These are phyloP conservation scores for Incumbomyces delicatus DNA, from an alignment of 2,329 filamentous ascomycete species.

Conservation along the genomic window DNA sequence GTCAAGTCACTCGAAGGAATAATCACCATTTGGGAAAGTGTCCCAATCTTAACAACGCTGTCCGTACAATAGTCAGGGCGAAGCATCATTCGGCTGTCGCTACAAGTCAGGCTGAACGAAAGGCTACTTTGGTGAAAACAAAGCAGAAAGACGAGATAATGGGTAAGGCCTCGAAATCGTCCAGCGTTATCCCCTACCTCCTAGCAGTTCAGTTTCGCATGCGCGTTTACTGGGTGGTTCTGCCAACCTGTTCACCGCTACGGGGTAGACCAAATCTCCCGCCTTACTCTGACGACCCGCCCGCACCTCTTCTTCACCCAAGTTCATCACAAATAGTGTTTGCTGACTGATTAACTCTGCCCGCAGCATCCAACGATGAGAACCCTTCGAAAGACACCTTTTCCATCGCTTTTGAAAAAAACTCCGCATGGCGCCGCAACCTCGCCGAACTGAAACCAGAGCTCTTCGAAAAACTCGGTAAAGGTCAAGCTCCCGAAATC, in stretches of 20 bases:
- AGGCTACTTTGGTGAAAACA: background rate
- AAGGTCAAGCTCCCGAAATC: conserved; percentile 53
- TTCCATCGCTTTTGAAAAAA: conserved; percentile 20
- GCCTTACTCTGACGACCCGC: too few species aligned
- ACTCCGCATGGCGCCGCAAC: conserved; percentile 19
- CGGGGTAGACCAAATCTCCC: too few species aligned
- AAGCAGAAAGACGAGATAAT: background rate
- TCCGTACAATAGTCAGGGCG: background rate
- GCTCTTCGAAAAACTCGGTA: conserved; percentile 59
- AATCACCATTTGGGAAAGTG: background rate
- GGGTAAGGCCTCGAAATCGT: background rate
- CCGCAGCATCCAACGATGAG: background rate
- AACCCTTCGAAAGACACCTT: conserved; percentile 13
- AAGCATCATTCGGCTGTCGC: conserved; percentile 3
- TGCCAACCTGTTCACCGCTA: too few species aligned
- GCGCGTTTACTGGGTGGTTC: too few species aligned
- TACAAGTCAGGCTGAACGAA: background rate
- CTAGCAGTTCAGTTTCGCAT: too few species aligned
- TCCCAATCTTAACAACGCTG: background rate
- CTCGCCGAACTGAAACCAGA: conserved; percentile 42
- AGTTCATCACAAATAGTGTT: too few species aligned
- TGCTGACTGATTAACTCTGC: too few species aligned
- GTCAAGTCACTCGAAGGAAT: background rate
- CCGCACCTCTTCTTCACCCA: too few species aligned
- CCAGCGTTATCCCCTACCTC: too few species aligned